Evolutionary conservation across 257 asterid species (phyloP).

Genomic region (Cynanchum wilfordii): DNA sequence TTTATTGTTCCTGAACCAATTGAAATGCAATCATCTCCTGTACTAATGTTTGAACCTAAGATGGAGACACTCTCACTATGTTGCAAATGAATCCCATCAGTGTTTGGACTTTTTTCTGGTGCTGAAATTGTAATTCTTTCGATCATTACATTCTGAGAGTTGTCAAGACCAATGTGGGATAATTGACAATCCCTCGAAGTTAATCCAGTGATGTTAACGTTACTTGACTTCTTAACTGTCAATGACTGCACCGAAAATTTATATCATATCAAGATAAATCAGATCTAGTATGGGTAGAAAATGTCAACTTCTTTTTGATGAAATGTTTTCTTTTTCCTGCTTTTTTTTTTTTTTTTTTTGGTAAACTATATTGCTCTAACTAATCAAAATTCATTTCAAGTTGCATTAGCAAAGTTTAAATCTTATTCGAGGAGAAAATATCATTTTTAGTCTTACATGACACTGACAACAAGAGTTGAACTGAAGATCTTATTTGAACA

Average conservation of each 20-base stretch:
- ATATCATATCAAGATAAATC: background rate
- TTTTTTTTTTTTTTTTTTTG: too few species aligned
- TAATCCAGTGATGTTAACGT: background rate
- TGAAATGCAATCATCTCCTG: constrained; percentile 5
- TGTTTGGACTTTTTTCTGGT: background rate
- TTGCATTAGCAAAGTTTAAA: too few species aligned
- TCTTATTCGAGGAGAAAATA: too few species aligned
- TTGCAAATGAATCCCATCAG: constrained; percentile 1
- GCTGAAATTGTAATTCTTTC: background rate
- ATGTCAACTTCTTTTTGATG: too few species aligned
- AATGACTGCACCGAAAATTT: background rate
- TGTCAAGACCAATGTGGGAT: background rate
- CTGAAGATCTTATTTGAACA: too few species aligned
- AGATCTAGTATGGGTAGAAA: too few species aligned
- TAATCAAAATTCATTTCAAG: too few species aligned
- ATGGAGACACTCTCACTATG: background rate
- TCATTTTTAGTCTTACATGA: too few species aligned
- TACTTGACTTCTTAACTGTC: background rate
- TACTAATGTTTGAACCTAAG: background rate
- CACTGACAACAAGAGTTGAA: too few species aligned
- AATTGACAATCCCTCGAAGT: background rate
- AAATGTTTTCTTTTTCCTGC: too few species aligned
- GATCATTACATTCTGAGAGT: background rate
- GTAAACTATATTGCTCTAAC: too few species aligned
- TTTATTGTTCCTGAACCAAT: background rate